Evolutionary conservation across 805 yeast species (phyloP).

Genomic region (Kazachstania psychrophila): DNA sequence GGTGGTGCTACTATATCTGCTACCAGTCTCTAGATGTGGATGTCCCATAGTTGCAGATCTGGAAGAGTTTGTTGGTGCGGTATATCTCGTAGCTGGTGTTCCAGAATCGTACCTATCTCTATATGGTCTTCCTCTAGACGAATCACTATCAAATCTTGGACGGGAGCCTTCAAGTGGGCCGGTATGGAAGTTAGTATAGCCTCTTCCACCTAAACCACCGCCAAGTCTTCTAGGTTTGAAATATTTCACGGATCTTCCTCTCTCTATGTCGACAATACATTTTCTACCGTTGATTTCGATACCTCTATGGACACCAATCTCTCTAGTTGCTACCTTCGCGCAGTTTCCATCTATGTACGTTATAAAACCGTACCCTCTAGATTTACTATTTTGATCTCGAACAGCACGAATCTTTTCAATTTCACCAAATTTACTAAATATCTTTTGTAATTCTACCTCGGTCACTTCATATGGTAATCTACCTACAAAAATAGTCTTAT

Average conservation of each 20-base stretch:
- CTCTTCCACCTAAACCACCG: conserved; percentile 89
- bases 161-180: too few relatives aligned
- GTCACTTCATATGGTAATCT: conserved; percentile 55
- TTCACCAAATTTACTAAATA: conserved; percentile 57
- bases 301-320: conserved; percentile 40
- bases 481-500: conserved; percentile 66
- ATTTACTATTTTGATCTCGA: conserved; percentile 42
- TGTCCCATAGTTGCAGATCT: too few relatives aligned
- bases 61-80: too few relatives aligned
- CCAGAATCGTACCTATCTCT: too few relatives aligned
- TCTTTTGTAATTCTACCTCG: conserved; percentile 59
- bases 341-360: conserved; percentile 54
- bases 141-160: too few relatives aligned
- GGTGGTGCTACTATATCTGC: neutral
- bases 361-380: conserved; percentile 80
- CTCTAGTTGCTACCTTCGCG: conserved; percentile 53
- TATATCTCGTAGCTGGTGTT: too few relatives aligned
- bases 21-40: neutral
- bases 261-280: conserved; percentile 60
- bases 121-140: too few relatives aligned
- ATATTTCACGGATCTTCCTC: conserved; percentile 54
- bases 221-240: conserved; percentile 76
- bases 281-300: conserved; percentile 42
- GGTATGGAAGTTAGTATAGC: conserved; percentile 23
- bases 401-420: conserved; percentile 57